A percentile compares a stretch with the other conserved stretches of the same genome.
Evolutionary conservation across 352 stramenopile genomes (phyloP).

Genomic region (Globisporangium nodosum): DNA sequence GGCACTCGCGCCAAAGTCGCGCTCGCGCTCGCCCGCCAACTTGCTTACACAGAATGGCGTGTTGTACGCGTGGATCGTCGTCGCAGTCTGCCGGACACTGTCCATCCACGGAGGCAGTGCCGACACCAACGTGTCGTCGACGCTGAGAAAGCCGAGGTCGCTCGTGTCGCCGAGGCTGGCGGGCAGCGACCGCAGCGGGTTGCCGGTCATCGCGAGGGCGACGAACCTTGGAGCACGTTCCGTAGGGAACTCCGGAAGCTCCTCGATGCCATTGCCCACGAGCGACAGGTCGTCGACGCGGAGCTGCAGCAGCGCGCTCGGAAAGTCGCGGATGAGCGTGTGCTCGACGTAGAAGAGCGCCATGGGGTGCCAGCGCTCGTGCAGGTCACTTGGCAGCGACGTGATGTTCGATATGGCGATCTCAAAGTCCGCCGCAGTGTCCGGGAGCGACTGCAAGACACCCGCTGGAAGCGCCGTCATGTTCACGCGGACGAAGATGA

Average conservation of each 20-base stretch:
- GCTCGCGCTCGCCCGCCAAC: constrained; percentile 4
- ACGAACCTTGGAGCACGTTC: constrained; percentile 12
- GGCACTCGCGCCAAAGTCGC: background rate
- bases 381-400: constrained; percentile 14
- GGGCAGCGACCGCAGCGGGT: constrained; percentile 20
- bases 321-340: constrained; percentile 5
- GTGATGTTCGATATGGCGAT: constrained; percentile 25
- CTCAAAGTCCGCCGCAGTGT: constrained; percentile 29
- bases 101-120: constrained; percentile 26
- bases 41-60: constrained; percentile 23
- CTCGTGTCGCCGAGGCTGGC: constrained; percentile 15
- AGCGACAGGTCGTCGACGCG: constrained; percentile 29
- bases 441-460: constrained; percentile 25
- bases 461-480: constrained; percentile 40
- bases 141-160: constrained; percentile 24
- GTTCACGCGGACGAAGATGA: constrained; percentile 38
- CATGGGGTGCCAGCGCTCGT: constrained; percentile 18
- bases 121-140: constrained; percentile 24
- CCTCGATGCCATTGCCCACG: constrained; percentile 24
- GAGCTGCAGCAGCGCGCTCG: constrained; percentile 3
- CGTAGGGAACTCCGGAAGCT: constrained; percentile 16
- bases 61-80: constrained; percentile 19
- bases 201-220: constrained; percentile 20
- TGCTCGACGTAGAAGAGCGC: constrained; percentile 21
- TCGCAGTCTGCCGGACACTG: constrained; percentile 12